Base-by-base conservation (phyloP, 495 filamentous ascomycete species). In the Penicillium lagena region DNA sequence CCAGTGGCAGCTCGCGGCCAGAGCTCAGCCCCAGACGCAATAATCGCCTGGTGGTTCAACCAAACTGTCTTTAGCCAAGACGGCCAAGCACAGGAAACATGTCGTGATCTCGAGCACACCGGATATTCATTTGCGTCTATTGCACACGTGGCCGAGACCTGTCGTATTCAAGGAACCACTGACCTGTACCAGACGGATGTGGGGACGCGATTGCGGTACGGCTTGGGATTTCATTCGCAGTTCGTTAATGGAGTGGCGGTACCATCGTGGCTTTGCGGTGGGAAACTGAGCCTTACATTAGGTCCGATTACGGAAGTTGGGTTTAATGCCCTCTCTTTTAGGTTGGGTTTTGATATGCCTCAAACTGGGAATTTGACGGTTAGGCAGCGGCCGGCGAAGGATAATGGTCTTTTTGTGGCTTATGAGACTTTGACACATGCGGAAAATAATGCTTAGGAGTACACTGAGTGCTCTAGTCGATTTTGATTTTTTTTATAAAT, bases 371-470 rank as follows among this genome's bases (percentile, higher is more conserved):
- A 42, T 1, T 48, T 46, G 27, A 56, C 54, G 6, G 7, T 41
- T 10, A 29, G 29, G 3, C 41, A 45, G 11, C 49, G 59, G 34
- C 54, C 59, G 12, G 50, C 45, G 1, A 36, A 42, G 28, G 47
- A 37, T 11, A 47, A 60, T 32, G 49, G 47, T 11, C 34, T 60
- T 7, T 63, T 60, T 38, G 42, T 54, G 9, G 56, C 45, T 3
- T 63, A 47, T 52, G 59, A 63, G 37, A 58, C 57, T 12, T 38
- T 60, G 33, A 54, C 57, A 4, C 54, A 60, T 45, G 55, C 51
- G 2, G 22, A 50, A 13, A 62, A 60, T 38, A 17, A 17, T 4
- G 17, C 17, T 17, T 17, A 17, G 17, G 4, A 4, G 17, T 17
- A 17, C 4, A 17, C 17, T 17, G 17, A 17, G 17, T 17, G 17